These are phyloP conservation scores for Hyaloscypha finlandica DNA, from an alignment of 495 filamentous ascomycete genomes.

Conservation along the genomic window DNA sequence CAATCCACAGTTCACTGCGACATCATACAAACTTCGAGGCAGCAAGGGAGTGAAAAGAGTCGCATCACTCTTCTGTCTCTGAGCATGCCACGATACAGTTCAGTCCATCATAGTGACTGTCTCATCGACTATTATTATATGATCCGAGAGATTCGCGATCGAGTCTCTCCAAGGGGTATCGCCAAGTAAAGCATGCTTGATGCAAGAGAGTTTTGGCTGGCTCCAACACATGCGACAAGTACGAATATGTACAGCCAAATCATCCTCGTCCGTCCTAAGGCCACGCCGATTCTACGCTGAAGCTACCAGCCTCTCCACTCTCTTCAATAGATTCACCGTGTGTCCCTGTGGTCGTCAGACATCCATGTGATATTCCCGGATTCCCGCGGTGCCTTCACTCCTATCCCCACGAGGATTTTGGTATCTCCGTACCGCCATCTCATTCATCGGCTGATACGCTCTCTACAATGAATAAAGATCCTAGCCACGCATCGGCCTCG, in stretches of 20 bases:
- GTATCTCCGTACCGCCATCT: background rate
- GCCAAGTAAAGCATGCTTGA: constrained; percentile 9
- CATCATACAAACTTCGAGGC: no score
- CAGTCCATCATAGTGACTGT: background rate
- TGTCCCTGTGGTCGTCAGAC: background rate
- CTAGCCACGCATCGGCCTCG: background rate
- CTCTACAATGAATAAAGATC: background rate
- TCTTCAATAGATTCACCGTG: background rate
- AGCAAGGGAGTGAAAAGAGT: no score
- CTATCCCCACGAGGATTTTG: background rate
- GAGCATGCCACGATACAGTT: background rate
- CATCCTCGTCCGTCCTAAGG: constrained; percentile 10
- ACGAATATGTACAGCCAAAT: constrained; percentile 27
- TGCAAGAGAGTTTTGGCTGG: background rate
- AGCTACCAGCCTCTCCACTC: background rate
- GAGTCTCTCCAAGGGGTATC: constrained; percentile 14
- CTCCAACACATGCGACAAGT: constrained; percentile 6
- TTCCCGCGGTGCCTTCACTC: no score
- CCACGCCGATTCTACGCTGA: background rate
- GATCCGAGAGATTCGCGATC: background rate
- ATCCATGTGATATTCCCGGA: background rate
- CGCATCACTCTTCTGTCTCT: background rate
- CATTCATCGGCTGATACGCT: background rate
- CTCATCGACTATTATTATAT: background rate
- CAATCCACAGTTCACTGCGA: no score